These are phyloP conservation scores for Pleurotus salmoneostramineus DNA, from an alignment of 768 basidiomycete species.

Conservation along the genomic window DNA sequence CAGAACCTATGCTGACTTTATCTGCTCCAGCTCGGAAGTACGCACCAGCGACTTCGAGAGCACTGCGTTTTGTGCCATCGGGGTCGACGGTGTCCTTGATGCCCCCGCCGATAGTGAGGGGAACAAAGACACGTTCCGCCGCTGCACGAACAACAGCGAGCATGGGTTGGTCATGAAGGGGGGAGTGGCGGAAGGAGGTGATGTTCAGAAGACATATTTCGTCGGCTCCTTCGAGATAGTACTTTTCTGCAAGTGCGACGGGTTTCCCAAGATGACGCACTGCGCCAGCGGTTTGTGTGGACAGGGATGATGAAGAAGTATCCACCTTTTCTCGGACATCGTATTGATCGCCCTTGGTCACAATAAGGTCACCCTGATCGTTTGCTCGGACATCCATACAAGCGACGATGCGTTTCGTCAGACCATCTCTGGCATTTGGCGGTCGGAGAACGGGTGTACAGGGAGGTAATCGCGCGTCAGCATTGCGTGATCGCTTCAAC, in stretches of 20 bases:
- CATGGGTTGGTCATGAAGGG: constrained; percentile 97
- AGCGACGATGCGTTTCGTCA: constrained; percentile 93
- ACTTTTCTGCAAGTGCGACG: constrained; percentile 82
- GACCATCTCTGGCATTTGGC: constrained; percentile 51
- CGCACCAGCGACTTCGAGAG: constrained; percentile 90
- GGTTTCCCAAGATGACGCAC: constrained; percentile 99
- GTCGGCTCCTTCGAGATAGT: constrained; percentile 88
- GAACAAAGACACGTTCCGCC: constrained; percentile 89
- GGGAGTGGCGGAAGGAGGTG: constrained; percentile 97
- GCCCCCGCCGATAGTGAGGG: constrained; percentile 97
- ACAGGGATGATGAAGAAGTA: constrained; percentile 16
- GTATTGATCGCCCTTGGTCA: constrained; percentile 99
- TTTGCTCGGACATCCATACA: constrained; percentile 98
- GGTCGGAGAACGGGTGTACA: constrained; percentile 28
- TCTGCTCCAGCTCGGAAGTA: constrained; percentile 98
- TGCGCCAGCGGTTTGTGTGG: constrained; percentile 52
- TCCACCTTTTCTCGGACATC: constrained; percentile 83
- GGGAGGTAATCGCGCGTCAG: constrained; percentile 28
- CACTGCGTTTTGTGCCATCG: constrained; percentile 82
- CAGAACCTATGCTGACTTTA: constrained; percentile 96
- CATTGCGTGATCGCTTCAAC: constrained; percentile 56
- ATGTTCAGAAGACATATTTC: constrained; percentile 98
- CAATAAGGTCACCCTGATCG: constrained; percentile 93
- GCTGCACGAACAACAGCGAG: constrained; percentile 89
- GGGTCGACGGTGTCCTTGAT: constrained; percentile 96